Conservation (phyloP, 352 stramenopile species). For the Globisporangium sylvaticum region DNA sequence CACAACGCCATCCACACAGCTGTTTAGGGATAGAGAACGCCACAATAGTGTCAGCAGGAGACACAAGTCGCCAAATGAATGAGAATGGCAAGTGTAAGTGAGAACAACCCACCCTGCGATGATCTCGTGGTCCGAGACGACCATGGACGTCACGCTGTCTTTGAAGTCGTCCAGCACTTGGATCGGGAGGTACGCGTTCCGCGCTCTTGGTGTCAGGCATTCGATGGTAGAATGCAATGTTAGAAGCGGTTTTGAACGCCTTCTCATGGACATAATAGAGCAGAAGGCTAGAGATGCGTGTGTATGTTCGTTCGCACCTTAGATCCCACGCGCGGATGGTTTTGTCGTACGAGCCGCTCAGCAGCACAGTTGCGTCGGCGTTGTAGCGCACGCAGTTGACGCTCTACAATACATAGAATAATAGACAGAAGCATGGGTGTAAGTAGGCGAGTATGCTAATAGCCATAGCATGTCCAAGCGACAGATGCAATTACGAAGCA, state of each 20-base stretch:
- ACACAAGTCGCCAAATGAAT: too few relatives aligned
- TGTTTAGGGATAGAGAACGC: too few relatives aligned
- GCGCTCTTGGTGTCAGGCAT: constrained; percentile 30
- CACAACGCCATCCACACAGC: constrained; percentile 83
- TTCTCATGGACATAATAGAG: not conserved
- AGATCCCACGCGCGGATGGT: constrained; percentile 79
- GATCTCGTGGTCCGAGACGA: constrained; percentile 74
- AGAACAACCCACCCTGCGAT: too few relatives aligned
- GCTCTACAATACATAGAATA: constrained; percentile 28
- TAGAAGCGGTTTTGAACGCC: not conserved
- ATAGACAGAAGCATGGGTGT: not conserved
- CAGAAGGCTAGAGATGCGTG: too few relatives aligned
- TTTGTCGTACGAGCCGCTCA: constrained; percentile 88
- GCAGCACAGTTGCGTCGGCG: constrained; percentile 69
- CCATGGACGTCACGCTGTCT: constrained; percentile 85
- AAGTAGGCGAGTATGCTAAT: not conserved
- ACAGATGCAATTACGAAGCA: not conserved
- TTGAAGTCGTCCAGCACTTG: constrained; percentile 86
- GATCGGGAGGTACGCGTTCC: constrained; percentile 73
- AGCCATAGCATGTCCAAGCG: not conserved
- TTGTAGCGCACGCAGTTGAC: constrained; percentile 87
- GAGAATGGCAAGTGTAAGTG: too few relatives aligned
- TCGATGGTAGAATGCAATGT: not conserved
- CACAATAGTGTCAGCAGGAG: too few relatives aligned
- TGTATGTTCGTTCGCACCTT: constrained; percentile 23